Evolutionary conservation across 2,329 filamentous ascomycete genomes (phyloP), one percentile per base, ranked within the genome.

Genomic region (Xylaria sp.): DNA sequence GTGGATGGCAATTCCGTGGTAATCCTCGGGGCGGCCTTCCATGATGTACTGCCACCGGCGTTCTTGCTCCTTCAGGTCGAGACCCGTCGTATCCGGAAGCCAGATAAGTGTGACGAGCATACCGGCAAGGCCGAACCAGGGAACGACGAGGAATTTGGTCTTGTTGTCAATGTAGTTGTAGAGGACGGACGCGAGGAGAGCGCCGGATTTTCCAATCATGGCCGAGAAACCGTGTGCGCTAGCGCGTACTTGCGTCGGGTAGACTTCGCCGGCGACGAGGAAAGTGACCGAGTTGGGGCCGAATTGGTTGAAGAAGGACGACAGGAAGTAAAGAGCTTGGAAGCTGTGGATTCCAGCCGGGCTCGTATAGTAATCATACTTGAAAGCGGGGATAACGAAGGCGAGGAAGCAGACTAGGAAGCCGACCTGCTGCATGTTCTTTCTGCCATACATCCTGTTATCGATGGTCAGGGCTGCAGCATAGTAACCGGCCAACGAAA

Each of bases 271-370:
- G 52, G 95, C 95, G 43, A 97, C 93, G 74, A 98, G 89, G 92
- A 98, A 98, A 71, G 94, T 97, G 77, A 98, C 94, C 56, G 90
- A 91, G 87, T 98, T 98, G 82, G 95, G 95, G 13, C 95, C 95
- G 78, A 98, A 98, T 80, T 98, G 95, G 87, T 98, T 98, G 90
- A 98, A 98, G 86, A 98, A 98, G 28, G 93, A 97, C 8, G 94
- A 97, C 75, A 98, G 81, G 84, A 97, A 98, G 87, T 98, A 98
- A 94, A 98, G 97, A 79, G 94, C 90, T 85, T 98, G 94, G 90
- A 98, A 98, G n/a, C 87, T 85, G 78, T 93, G 90, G 80, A 98
- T 91, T 76, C 93, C 89, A 6, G 85, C 84, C 0, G 86, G 83
- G 59, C 85, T 85, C 23, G 88, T 94, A 85, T 94, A 98, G 88